phyloP scores from a whole-genome alignment of 2,329 filamentous ascomycete genomes.

The Berkeleyomyces rouxiae region DNA sequence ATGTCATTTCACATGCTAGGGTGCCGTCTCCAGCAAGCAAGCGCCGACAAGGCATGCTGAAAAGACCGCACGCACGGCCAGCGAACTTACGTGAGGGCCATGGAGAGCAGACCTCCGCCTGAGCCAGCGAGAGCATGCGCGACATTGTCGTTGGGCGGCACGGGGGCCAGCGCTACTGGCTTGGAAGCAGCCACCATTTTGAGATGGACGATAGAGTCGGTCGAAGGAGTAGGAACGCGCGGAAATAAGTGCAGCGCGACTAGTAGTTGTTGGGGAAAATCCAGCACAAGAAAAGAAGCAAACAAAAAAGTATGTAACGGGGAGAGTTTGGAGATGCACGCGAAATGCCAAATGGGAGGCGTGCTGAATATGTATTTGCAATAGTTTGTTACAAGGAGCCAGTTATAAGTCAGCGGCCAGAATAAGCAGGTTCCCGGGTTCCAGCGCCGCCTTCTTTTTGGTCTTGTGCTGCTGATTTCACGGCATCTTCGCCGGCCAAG shows the following conservation, averaged over 20 bases:
- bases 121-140: slow-evolving; percentile 86
- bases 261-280: no score
- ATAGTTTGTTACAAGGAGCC: no score
- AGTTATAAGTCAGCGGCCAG: not conserved
- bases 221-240: not conserved
- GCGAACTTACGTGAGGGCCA: slow-evolving; percentile 65
- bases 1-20: not conserved
- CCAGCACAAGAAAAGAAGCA: not conserved
- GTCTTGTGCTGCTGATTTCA: not conserved
- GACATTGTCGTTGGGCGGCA: slow-evolving; percentile 89
- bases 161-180: slow-evolving; percentile 27
- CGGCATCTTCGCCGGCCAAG: not conserved
- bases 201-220: not conserved
- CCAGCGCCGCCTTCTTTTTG: not conserved
- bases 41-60: not conserved
- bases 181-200: slow-evolving; percentile 31
- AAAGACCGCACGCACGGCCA: not conserved
- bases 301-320: not conserved
- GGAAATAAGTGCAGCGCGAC: no score
- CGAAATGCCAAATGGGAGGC: not conserved
- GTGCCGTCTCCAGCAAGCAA: not conserved
- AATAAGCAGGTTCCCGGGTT: not conserved
- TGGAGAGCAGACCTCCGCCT: slow-evolving; percentile 85
- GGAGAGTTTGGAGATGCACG: not conserved
- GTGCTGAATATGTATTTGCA: not conserved